Percentiles rank a stretch among this genome's conserved stretches.
phyloP scores from a whole-genome alignment of 78 protist species.

The Planoprotostelium fungivorum region DNA sequence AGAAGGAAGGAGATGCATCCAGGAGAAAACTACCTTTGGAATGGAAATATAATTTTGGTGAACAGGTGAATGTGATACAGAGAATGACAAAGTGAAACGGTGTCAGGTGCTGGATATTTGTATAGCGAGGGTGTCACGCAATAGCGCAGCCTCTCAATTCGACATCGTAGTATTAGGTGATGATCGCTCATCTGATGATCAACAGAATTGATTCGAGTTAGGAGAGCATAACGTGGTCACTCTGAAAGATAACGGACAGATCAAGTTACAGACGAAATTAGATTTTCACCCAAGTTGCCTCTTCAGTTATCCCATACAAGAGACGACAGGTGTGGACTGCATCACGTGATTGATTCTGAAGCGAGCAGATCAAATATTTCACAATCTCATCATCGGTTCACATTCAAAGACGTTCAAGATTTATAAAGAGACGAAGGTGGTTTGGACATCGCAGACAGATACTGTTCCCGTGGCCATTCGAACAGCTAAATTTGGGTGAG shows the following conservation, averaged over 20 bases:
- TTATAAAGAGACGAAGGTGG: background rate
- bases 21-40: background rate
- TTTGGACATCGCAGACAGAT: constrained; percentile 11
- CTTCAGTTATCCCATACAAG: background rate
- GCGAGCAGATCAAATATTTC: background rate
- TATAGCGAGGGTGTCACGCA: background rate
- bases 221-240: background rate
- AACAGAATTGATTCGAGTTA: background rate
- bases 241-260: constrained; percentile 7
- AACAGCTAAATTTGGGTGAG: constrained; percentile 8
- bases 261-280: constrained; percentile 18
- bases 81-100: background rate
- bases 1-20: background rate
- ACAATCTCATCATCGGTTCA: background rate
- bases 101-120: background rate
- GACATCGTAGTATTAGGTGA: constrained; percentile 22
- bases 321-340: background rate
- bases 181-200: background rate
- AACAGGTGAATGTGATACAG: background rate
- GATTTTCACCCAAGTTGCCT: background rate
- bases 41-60: background rate
- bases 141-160: background rate
- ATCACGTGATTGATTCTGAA: background rate
- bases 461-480: background rate
- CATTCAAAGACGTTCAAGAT: background rate